These are phyloP conservation scores for Elongisporangium prolatum DNA, from an alignment of 352 stramenopile species.

Conservation along the genomic window DNA sequence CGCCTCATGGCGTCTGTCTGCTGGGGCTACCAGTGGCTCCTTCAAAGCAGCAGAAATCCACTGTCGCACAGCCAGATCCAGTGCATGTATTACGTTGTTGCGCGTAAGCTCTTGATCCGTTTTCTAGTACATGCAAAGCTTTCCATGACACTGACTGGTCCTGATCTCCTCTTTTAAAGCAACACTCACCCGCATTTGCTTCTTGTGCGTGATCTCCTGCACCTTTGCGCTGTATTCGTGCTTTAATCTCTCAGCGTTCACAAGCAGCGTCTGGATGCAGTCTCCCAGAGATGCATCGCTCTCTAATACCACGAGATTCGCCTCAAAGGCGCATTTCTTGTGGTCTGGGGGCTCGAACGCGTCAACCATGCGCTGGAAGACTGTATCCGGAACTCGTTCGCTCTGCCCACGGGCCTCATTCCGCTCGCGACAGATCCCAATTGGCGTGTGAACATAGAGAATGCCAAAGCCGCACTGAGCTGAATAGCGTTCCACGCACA, in stretches of 20 bases:
- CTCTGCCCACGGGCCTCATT: constrained; percentile 27
- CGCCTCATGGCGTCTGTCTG: constrained; percentile 16
- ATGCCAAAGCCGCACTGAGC: constrained; percentile 42
- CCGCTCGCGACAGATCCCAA: constrained; percentile 25
- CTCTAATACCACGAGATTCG: constrained; percentile 14
- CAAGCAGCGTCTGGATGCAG: not conserved
- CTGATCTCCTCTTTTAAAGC: no score
- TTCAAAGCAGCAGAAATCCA: constrained; percentile 46
- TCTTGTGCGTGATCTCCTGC: no score
- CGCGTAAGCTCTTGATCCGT: constrained; percentile 25
- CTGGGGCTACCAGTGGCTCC: constrained; percentile 2
- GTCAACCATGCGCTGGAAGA: constrained; percentile 42
- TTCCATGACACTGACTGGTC: no score
- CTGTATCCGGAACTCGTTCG: constrained; percentile 28
- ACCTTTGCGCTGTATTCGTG: no score
- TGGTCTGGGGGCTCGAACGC: constrained; percentile 37
- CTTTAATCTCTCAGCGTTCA: not conserved
- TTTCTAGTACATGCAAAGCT: no score
- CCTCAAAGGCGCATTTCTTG: constrained; percentile 23
- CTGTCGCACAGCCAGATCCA: constrained; percentile 52
- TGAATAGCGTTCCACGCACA: constrained; percentile 14
- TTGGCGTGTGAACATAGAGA: constrained; percentile 26
- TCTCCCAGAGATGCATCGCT: no score
- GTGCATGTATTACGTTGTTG: constrained; percentile 31
- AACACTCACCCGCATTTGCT: no score